These are phyloP conservation scores for Trypethelium eluteriae DNA, from an alignment of 495 filamentous ascomycete genomes.

Conservation along the genomic window DNA sequence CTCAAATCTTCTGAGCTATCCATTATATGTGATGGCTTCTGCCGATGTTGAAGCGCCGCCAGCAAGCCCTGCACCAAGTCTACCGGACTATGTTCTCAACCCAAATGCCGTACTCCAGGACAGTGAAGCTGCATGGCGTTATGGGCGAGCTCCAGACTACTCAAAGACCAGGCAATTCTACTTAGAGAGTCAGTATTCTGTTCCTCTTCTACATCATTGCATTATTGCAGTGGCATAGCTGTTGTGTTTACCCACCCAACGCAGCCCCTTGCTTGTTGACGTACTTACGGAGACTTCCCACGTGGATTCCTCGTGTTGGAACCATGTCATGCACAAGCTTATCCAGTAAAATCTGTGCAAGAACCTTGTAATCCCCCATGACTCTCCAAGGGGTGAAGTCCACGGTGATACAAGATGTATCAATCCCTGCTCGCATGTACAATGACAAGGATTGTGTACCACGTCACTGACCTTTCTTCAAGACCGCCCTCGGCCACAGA, in stretches of 20 bases:
- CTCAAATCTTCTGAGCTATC: neutral
- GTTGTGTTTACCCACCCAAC: neutral
- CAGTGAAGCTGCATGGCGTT: constrained; percentile 46
- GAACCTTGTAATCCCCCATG: neutral
- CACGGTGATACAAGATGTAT: neutral
- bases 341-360: neutral
- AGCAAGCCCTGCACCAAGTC: constrained; percentile 29
- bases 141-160: constrained; percentile 54
- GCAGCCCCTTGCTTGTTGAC: neutral
- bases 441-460: neutral
- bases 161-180: constrained; percentile 48
- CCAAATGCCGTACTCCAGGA: constrained; percentile 54
- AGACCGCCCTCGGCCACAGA: neutral
- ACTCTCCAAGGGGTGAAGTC: neutral
- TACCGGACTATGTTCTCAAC: constrained; percentile 56
- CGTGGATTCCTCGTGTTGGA: constrained; percentile 1
- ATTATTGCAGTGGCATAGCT: neutral
- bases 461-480: neutral
- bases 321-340: neutral
- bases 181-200: constrained; percentile 40
- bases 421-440: constrained; percentile 2
- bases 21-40: constrained; percentile 15
- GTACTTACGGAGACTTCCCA: neutral
- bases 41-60: constrained; percentile 22
- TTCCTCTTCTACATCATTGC: constrained; percentile 3